phyloP scores from a whole-genome alignment of 371 early-diverging fungal species.

The Paraphysoderma sedebokerense region DNA sequence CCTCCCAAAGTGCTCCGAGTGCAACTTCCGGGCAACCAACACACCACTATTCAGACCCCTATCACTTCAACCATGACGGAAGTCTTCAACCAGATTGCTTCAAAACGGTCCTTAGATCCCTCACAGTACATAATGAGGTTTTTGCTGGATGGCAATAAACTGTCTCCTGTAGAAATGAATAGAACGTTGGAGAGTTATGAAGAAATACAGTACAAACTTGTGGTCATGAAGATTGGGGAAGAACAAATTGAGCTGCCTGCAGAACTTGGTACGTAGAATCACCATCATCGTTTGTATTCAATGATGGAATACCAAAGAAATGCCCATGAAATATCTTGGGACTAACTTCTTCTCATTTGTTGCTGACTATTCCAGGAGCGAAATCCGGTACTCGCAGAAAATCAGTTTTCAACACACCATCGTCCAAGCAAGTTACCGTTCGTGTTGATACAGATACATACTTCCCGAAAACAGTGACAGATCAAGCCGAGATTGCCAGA shows the following conservation, averaged over 20 bases:
- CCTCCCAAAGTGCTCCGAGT: too few species aligned
- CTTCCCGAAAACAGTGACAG: not conserved
- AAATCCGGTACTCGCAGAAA: not conserved
- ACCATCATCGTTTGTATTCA: not conserved
- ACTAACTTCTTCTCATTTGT: not conserved
- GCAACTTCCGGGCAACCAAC: not conserved
- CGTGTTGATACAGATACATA: not conserved
- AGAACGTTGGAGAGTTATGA: not conserved
- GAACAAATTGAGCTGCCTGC: too few species aligned
- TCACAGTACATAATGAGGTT: not conserved
- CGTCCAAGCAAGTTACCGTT: not conserved
- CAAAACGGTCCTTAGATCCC: not conserved
- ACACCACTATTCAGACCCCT: not conserved
- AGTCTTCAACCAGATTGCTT: not conserved
- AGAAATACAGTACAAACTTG: not conserved
- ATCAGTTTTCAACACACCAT: not conserved
- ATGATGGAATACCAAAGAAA: not conserved
- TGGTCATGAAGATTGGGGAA: not conserved
- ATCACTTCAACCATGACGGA: not conserved
- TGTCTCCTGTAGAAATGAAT: not conserved
- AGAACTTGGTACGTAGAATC: not conserved
- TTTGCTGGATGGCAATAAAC: not conserved
- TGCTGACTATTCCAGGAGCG: not conserved
- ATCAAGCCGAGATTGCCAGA: not conserved
- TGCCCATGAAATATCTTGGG: not conserved